phyloP scores from a whole-genome alignment of 2,329 filamentous ascomycete genomes.

The Pyrenophora graminea region DNA sequence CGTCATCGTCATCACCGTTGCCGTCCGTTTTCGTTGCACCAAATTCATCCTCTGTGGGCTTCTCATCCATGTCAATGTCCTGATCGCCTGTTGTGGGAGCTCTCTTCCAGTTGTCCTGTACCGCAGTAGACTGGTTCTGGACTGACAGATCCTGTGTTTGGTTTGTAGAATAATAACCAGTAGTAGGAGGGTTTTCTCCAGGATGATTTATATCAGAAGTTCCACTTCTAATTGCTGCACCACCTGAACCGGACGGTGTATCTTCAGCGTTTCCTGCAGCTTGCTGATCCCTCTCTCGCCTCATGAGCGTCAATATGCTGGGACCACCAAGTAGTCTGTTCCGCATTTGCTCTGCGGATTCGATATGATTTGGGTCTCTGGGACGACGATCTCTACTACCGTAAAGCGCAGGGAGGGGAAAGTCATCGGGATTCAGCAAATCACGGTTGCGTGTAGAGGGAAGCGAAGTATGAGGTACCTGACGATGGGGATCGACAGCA shows the following conservation, averaged over 20 bases:
- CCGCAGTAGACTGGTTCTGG: no score
- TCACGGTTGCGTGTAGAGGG: neutral
- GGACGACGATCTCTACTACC: neutral
- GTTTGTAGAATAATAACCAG: neutral
- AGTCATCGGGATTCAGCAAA: neutral
- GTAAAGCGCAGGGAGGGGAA: slow-evolving; percentile 1
- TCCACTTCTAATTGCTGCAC: neutral
- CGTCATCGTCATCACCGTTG: no score
- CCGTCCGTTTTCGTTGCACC: no score
- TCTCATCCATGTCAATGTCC: no score
- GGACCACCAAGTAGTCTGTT: neutral
- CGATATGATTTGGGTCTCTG: neutral
- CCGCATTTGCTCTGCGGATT: slow-evolving; percentile 1
- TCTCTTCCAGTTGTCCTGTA: no score
- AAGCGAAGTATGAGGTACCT: neutral
- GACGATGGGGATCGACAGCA: no score
- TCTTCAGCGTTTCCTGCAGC: neutral
- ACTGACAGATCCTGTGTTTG: no score
- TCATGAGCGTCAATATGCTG: neutral
- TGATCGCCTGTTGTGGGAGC: no score
- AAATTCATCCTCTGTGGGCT: no score
- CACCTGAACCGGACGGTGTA: neutral
- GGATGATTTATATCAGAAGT: neutral
- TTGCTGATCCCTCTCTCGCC: neutral
- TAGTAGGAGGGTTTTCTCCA: neutral